Conservation (phyloP, 2,329 filamentous ascomycete genomes). For the Metarhizium humberi region DNA sequence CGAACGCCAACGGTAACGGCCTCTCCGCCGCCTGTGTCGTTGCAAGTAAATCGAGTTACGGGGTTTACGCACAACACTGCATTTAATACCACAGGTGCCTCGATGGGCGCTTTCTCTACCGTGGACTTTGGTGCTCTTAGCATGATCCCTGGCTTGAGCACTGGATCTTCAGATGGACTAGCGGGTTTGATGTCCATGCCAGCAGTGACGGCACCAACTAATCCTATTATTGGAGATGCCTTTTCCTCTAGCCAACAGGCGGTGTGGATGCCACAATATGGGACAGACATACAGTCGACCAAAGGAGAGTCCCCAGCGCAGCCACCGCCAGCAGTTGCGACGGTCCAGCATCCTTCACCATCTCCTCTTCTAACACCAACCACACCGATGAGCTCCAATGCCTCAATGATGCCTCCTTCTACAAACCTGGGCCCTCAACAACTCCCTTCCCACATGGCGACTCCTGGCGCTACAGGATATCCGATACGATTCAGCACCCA, state of each 20-base stretch:
- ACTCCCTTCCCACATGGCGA: not conserved
- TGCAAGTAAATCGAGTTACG: constrained; percentile 46
- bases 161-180: constrained; percentile 5
- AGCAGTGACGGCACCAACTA: constrained; percentile 18
- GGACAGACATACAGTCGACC: constrained; percentile 15
- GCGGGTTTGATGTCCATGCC: constrained; percentile 24
- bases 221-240: constrained; percentile 16
- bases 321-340: constrained; percentile 20
- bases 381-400: constrained; percentile 9
- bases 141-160: constrained; percentile 36
- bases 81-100: constrained; percentile 29
- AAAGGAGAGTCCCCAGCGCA: constrained; percentile 13
- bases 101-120: constrained; percentile 31
- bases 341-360: constrained; percentile 19
- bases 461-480: constrained; percentile 13
- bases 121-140: constrained; percentile 34
- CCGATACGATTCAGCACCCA: constrained; percentile 41
- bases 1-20: constrained; percentile 31
- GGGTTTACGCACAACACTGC: constrained; percentile 36
- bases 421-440: constrained; percentile 7
- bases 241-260: constrained; percentile 26
- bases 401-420: constrained; percentile 4
- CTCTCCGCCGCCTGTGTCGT: not conserved
- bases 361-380: constrained; percentile 21
- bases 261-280: constrained; percentile 26